Evolutionary conservation across 1,284 basidiomycete species (phyloP).

Genomic region (Coniophora puteana): DNA sequence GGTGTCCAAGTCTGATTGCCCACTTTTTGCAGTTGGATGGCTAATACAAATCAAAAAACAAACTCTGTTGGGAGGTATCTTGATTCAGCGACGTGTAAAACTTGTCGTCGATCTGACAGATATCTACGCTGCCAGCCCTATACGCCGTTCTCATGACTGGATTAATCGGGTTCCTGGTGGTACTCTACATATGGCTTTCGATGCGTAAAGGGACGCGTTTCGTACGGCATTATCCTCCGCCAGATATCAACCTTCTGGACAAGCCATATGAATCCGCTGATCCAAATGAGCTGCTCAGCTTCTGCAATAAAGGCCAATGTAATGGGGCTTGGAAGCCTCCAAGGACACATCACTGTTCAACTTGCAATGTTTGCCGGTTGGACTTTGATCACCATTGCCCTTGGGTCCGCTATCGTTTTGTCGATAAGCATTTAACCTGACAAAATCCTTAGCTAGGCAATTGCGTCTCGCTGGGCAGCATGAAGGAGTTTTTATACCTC

Average conservation of each 20-base stretch:
- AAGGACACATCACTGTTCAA: constrained; percentile 47
- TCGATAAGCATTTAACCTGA: constrained; percentile 1
- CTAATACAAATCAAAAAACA: constrained; percentile 27
- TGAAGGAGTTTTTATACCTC: constrained; percentile 40
- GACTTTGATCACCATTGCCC: constrained; percentile 57
- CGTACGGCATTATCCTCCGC: constrained; percentile 27
- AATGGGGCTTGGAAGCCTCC: constrained; percentile 47
- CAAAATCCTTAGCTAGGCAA: constrained; percentile 39
- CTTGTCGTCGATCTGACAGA: background rate
- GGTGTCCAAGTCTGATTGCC: background rate
- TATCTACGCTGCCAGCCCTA: constrained; percentile 19
- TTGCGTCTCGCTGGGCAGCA: constrained; percentile 39
- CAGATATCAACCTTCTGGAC: constrained; percentile 26
- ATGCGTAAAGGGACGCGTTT: constrained; percentile 30
- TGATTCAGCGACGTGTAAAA: background rate
- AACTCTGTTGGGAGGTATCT: constrained; percentile 31
- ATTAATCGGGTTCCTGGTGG: constrained; percentile 26
- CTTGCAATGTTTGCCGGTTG: constrained; percentile 44
- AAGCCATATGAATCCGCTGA: constrained; percentile 42
- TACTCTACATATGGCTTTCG: constrained; percentile 35
- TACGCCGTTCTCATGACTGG: constrained; percentile 30
- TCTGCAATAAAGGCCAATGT: constrained; percentile 37
- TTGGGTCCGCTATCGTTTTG: constrained; percentile 35
- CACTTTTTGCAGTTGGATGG: constrained; percentile 32
- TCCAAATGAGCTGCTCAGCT: constrained; percentile 31